These are phyloP conservation scores for Oropetium thomaeum DNA, from an alignment of 176 grass and related monocot genomes.

Conservation along the genomic window DNA sequence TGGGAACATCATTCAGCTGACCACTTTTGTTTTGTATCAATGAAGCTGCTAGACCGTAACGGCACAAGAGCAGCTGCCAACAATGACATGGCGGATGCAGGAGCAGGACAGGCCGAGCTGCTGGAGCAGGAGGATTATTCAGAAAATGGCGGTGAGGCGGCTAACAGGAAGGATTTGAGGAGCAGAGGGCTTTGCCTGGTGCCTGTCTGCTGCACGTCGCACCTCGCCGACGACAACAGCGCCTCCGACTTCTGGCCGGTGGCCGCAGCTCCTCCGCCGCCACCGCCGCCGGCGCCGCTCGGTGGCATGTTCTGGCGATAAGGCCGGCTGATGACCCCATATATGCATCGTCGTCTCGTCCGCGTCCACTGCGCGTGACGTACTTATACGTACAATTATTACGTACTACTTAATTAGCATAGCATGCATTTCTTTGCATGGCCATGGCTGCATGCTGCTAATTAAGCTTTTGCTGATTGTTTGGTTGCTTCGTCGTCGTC, in stretches of 20 bases:
- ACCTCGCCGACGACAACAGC: conserved; percentile 36
- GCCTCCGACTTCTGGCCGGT: conserved; percentile 54
- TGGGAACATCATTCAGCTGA: not conserved
- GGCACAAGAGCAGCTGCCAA: not conserved
- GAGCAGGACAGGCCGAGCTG: not conserved
- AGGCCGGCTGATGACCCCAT: not conserved
- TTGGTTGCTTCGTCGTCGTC: not conserved
- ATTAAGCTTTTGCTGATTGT: not conserved
- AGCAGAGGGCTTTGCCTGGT: conserved; percentile 76
- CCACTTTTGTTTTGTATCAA: not conserved
- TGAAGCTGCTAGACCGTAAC: conserved; percentile 21
- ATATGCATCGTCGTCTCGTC: too few relatives aligned
- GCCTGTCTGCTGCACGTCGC: conserved; percentile 69
- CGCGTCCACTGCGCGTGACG: too few relatives aligned
- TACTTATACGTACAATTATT: too few relatives aligned
- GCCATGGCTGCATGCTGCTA: not conserved
- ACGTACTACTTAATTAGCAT: too few relatives aligned
- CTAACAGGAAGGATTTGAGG: conserved; percentile 43
- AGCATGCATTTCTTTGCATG: not conserved
- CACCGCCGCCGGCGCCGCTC: not conserved
- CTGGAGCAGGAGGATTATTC: conserved; percentile 51
- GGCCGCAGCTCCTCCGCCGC: conserved; percentile 2
- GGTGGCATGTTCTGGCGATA: conserved; percentile 33
- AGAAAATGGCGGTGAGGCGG: not conserved
- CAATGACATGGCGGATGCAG: not conserved